Evolutionary conservation across 495 filamentous ascomycete genomes (phyloP), one percentile per base, ranked within the genome.

Genomic region (Hypoxylon rickii): DNA sequence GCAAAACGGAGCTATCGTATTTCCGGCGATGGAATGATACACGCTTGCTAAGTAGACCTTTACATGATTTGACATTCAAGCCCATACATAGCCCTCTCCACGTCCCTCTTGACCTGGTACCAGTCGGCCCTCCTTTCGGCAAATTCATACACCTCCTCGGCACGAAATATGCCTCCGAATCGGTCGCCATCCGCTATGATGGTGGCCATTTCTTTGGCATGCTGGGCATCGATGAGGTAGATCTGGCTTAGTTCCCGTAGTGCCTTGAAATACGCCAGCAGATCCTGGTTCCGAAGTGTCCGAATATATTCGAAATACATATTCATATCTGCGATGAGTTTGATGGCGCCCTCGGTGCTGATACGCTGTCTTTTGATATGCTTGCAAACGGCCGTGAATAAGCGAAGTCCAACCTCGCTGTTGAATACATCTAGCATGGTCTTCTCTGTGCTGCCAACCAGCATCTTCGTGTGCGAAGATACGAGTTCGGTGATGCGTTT

Each of bases 341-440:
- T 92, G 52, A 97, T 81, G 18, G 94, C 90, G 46, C 94, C 94
- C 49, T 91, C 88, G 12, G 90, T 87, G 63, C 86, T 90, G 72
- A 99, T 84, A 54, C 94, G 85, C 72, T 97, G 94, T 33, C 95
- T 85, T 75, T 97, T 97, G 46, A 99, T 81, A 73, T 99, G 95
- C 70, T 99, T 97, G 78, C 92, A 96, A 29, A 97, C 72, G 11
- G 87, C 88, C 0, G 86, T 83, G 71, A 97, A 97, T 13, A 97
- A 81, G 13, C 95, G 86, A 32, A 97, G 79, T 1, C 94, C 95
- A 20, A 97, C 93, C 75, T 99, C 94, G 74, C 96, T 92, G 70
- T 96, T 96, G 76, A 99, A 99, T 15, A 97, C 94, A 65, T 99
- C 94, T 15, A 99, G 84, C 77, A 96, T 92, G 65, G 87, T 92